These are phyloP conservation scores for Neurospora pannonica DNA, from an alignment of 495 filamentous ascomycete species.

Conservation along the genomic window DNA sequence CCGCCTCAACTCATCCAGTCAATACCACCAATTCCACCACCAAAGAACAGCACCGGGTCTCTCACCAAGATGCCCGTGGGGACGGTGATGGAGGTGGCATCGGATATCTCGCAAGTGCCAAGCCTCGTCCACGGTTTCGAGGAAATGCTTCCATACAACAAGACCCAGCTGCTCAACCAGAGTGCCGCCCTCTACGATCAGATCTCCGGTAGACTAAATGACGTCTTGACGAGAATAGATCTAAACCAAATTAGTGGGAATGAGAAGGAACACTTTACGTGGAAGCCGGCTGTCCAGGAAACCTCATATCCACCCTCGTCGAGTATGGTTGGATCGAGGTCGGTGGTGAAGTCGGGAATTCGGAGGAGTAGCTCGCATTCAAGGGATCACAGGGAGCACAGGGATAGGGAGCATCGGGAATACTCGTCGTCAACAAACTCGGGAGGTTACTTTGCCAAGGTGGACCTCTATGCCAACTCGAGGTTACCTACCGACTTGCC, in stretches of 20 bases:
- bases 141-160: constrained; percentile 25
- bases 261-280: constrained; percentile 49
- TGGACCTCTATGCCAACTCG: constrained; percentile 70
- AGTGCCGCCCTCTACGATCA: constrained; percentile 44
- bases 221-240: constrained; percentile 61
- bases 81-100: constrained; percentile 28
- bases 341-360: constrained; percentile 11
- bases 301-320: not conserved
- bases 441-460: constrained; percentile 62
- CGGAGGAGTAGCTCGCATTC: constrained; percentile 7
- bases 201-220: constrained; percentile 48
- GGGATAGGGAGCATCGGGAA: constrained; percentile 28
- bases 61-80: constrained; percentile 28
- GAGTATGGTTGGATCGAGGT: not conserved
- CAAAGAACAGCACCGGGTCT: constrained; percentile 11
- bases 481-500: constrained; percentile 57
- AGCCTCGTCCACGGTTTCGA: constrained; percentile 20
- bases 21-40: not conserved
- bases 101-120: constrained; percentile 20
- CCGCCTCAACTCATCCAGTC: constrained; percentile 1
- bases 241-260: constrained; percentile 51
- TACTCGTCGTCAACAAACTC: constrained; percentile 24
- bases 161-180: constrained; percentile 34
- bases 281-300: constrained; percentile 21
- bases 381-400: constrained; percentile 8